phyloP scores from a whole-genome alignment of 176 grass and related monocot species.

The Aegilops tauschii region DNA sequence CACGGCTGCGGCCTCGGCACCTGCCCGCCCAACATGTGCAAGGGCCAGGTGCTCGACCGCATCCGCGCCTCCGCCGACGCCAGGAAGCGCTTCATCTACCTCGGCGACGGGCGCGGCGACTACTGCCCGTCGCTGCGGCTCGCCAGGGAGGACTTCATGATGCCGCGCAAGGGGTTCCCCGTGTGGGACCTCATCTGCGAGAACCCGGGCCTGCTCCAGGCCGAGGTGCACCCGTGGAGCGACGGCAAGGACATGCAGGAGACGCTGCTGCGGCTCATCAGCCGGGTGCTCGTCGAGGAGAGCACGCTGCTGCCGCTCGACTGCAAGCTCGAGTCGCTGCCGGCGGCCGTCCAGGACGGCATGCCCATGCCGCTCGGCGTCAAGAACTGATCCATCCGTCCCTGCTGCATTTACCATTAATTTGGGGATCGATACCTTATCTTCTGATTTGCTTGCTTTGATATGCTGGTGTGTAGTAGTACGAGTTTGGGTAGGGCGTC shows the following conservation, averaged over 20 bases:
- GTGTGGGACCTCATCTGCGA: constrained; percentile 71
- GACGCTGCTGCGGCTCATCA: constrained; percentile 53
- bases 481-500: not conserved
- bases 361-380: constrained; percentile 56
- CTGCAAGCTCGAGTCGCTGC: constrained; percentile 57
- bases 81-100: constrained; percentile 66
- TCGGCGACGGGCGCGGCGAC: constrained; percentile 81
- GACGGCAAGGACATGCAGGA: constrained; percentile 56
- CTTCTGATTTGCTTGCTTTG: not conserved
- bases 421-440: not conserved
- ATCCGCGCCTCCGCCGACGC: constrained; percentile 24
- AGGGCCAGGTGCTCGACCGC: constrained; percentile 60
- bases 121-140: constrained; percentile 80
- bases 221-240: constrained; percentile 73
- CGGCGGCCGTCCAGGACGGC: constrained; percentile 41
- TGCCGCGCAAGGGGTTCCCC: constrained; percentile 74
- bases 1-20: constrained; percentile 65
- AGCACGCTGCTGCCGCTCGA: constrained; percentile 22
- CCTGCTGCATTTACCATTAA: not conserved
- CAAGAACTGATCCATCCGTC: constrained; percentile 40
- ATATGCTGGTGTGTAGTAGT: not conserved
- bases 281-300: constrained; percentile 32
- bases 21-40: constrained; percentile 98
- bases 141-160: constrained; percentile 49
- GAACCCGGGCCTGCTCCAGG: constrained; percentile 50